Conservation (phyloP, 2,329 filamentous ascomycete genomes). For the Botrytis medusae region DNA sequence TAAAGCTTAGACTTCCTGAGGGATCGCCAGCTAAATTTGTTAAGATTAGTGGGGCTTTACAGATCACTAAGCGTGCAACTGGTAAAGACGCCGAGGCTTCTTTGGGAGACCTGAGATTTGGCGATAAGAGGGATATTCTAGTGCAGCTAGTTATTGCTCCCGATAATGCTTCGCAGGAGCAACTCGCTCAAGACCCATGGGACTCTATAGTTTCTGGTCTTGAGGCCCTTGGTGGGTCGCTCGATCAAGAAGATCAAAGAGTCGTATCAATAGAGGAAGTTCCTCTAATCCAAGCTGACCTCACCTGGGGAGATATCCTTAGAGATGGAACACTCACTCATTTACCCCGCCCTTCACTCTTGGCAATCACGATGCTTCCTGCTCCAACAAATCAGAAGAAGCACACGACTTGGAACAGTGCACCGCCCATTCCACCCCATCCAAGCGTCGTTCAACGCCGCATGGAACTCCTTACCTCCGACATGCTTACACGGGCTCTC, state of each 20-base stretch:
- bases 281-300: constrained; percentile 89
- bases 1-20: constrained; percentile 90
- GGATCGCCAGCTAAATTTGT: constrained; percentile 97
- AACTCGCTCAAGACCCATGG: constrained; percentile 91
- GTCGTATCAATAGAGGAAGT: constrained; percentile 88
- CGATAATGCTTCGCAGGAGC: constrained; percentile 75
- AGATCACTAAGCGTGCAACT: constrained; percentile 94
- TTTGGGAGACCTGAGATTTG: constrained; percentile 88
- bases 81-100: constrained; percentile 92
- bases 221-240: constrained; percentile 84
- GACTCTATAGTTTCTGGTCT: constrained; percentile 94
- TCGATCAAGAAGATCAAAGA: constrained; percentile 83
- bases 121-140: constrained; percentile 89
- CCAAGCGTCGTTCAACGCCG: constrained; percentile 92
- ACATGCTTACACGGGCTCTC: constrained; percentile 92
- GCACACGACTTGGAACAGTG: constrained; percentile 61
- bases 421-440: constrained; percentile 88
- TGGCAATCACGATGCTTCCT: constrained; percentile 95
- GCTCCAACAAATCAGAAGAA: constrained; percentile 57
- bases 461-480: constrained; percentile 96
- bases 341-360: constrained; percentile 81
- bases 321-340: constrained; percentile 84
- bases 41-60: constrained; percentile 94
- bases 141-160: constrained; percentile 92
- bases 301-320: constrained; percentile 90